phyloP scores from a whole-genome alignment of 2,329 filamentous ascomycete genomes.

The Allantophomopsis cytisporea region DNA sequence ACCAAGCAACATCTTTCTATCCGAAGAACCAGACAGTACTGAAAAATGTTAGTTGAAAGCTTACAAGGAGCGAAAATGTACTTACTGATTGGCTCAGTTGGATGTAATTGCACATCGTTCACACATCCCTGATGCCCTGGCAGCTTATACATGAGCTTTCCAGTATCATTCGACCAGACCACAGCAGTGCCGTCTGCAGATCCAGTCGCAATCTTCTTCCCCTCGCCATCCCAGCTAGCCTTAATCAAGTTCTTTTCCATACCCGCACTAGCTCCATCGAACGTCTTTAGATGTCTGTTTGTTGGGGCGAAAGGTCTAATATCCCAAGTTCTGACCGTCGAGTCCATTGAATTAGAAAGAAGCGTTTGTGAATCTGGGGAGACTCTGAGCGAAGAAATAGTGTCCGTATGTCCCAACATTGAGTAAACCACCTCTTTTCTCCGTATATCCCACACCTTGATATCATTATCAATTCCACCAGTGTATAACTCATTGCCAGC shows the following conservation, averaged over 20 bases:
- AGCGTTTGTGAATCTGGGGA: slow-evolving; percentile 87
- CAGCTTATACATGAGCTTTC: slow-evolving; percentile 85
- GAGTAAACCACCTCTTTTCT: slow-evolving; percentile 83
- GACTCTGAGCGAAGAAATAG: slow-evolving; percentile 78
- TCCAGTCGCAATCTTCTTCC: slow-evolving; percentile 77
- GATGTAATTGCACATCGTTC: slow-evolving; percentile 86
- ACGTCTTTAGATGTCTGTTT: slow-evolving; percentile 73
- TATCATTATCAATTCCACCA: slow-evolving; percentile 92
- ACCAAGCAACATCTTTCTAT: slow-evolving; percentile 71
- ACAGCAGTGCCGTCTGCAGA: slow-evolving; percentile 84
- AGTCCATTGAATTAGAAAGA: slow-evolving; percentile 87
- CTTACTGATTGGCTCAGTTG: slow-evolving; percentile 80
- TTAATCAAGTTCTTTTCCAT: slow-evolving; percentile 85
- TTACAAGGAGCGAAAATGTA: slow-evolving; percentile 13
- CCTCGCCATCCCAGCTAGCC: slow-evolving; percentile 79
- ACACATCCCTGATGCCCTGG: slow-evolving; percentile 72
- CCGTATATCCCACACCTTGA: slow-evolving; percentile 91
- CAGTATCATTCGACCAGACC: slow-evolving; percentile 80
- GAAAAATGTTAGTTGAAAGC: slow-evolving; percentile 7
- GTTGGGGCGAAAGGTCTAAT: slow-evolving; percentile 86
- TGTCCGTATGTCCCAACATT: slow-evolving; percentile 82
- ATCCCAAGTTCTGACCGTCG: slow-evolving; percentile 90
- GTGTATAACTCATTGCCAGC: slow-evolving; percentile 93
- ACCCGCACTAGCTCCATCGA: slow-evolving; percentile 80
- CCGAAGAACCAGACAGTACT: slow-evolving; percentile 88